phyloP scores from a whole-genome alignment of 2,329 filamentous ascomycete species.

The Clarireedia hainanense region DNA sequence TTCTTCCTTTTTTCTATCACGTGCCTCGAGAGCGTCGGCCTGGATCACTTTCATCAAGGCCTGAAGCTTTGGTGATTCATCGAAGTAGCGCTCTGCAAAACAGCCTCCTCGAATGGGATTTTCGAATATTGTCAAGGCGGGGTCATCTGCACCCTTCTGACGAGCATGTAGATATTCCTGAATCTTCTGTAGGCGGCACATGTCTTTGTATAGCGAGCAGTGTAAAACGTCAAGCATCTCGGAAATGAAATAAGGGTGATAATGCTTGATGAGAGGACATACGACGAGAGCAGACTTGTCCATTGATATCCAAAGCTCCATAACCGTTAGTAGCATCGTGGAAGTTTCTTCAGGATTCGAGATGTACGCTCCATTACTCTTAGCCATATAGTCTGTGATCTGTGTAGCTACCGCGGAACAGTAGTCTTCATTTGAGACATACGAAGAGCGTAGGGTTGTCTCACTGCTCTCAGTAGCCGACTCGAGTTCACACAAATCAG shows the following conservation, averaged over 20 bases:
- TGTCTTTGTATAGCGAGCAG: slow-evolving; percentile 37
- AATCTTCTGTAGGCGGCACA: slow-evolving; percentile 42
- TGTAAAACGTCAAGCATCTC: slow-evolving; percentile 48
- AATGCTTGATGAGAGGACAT: slow-evolving; percentile 42
- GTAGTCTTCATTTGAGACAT: no score
- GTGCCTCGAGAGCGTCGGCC: slow-evolving; percentile 22
- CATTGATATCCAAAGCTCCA: slow-evolving; percentile 51
- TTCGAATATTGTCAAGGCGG: slow-evolving; percentile 39
- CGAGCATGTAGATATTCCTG: slow-evolving; percentile 42
- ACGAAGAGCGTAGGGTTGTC: no score
- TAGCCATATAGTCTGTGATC: slow-evolving; percentile 32
- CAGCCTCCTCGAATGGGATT: slow-evolving; percentile 33
- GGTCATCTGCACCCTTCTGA: slow-evolving; percentile 12
- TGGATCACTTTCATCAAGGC: slow-evolving; percentile 27
- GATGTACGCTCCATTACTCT: slow-evolving; percentile 33
- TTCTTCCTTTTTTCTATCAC: slow-evolving; percentile 34
- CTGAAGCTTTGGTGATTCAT: slow-evolving; percentile 14
- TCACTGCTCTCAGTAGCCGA: no score
- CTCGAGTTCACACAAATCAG: no score
- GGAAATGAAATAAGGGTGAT: slow-evolving; percentile 42
- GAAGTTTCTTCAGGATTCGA: slow-evolving; percentile 42
- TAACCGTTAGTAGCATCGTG: slow-evolving; percentile 42
- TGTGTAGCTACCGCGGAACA: slow-evolving; percentile 21
- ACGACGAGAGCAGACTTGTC: slow-evolving; percentile 37
- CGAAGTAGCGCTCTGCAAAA: slow-evolving; percentile 21